Conservation (phyloP, 768 basidiomycete species). For the Pleurotus eryngii region DNA sequence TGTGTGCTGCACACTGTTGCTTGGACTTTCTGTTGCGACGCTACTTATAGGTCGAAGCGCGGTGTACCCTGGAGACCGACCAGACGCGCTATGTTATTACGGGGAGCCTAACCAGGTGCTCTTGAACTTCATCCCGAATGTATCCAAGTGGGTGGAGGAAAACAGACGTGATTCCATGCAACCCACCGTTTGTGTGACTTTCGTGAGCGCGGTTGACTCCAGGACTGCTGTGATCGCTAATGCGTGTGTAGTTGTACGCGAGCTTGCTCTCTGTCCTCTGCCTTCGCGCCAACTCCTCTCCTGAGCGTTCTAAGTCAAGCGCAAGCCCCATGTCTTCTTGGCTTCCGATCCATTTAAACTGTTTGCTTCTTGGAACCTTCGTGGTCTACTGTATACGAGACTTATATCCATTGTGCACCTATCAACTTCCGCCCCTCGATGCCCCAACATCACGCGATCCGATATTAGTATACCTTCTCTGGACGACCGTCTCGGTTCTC, state of each 20-base stretch:
- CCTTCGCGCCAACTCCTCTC: conserved; percentile 25
- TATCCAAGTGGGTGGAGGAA: background rate
- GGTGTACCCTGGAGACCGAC: background rate
- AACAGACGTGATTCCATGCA: background rate
- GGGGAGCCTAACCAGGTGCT: background rate
- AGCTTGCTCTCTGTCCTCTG: conserved; percentile 36
- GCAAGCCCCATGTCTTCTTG: too few species aligned
- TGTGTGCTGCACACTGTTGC: conserved; percentile 16
- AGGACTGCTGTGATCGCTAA: background rate
- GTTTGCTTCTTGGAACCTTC: conserved; percentile 29
- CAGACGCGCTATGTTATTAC: background rate
- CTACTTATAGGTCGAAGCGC: background rate
- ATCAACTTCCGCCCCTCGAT: conserved; percentile 40
- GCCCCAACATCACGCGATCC: conserved; percentile 7
- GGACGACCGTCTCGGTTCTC: conserved; percentile 46
- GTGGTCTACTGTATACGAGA: conserved; percentile 51
- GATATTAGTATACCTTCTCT: conserved; percentile 42
- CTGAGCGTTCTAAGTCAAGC: conserved; percentile 18
- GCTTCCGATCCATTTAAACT: conserved; percentile 20
- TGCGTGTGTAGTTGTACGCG: conserved; percentile 33
- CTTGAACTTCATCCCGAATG: background rate
- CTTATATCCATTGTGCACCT: conserved; percentile 56
- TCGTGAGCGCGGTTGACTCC: background rate
- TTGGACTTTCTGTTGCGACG: conserved; percentile 14
- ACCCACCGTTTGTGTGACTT: background rate